These are phyloP conservation scores for Metschnikowia arizonensis DNA, from an alignment of 805 yeast genomes.

Conservation along the genomic window DNA sequence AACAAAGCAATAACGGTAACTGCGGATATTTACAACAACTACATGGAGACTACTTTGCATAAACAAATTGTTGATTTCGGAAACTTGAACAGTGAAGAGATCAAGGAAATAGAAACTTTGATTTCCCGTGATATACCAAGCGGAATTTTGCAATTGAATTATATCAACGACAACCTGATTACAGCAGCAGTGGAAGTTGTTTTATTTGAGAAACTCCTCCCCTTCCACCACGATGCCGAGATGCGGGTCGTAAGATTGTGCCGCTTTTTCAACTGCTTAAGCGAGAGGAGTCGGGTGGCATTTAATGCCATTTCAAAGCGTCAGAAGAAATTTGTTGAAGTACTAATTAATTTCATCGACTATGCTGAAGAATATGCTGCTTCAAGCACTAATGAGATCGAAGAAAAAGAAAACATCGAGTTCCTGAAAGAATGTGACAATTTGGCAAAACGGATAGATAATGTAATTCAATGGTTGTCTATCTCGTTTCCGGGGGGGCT, in stretches of 20 bases:
- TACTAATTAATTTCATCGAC: constrained; percentile 45
- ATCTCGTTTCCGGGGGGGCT: constrained; percentile 51
- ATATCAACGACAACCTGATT: constrained; percentile 66
- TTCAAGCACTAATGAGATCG: constrained; percentile 19
- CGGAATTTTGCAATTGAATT: constrained; percentile 58
- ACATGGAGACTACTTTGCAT: constrained; percentile 23
- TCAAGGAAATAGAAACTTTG: constrained; percentile 25
- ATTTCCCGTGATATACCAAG: constrained; percentile 56
- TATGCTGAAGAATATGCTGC: constrained; percentile 41
- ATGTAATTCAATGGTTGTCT: constrained; percentile 59
- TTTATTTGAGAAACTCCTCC: constrained; percentile 57
- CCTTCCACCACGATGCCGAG: constrained; percentile 42
- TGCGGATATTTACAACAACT: constrained; percentile 55
- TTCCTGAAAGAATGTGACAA: constrained; percentile 7
- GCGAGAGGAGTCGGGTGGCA: constrained; percentile 56
- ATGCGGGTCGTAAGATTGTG: constrained; percentile 54
- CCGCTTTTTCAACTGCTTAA: constrained; percentile 44
- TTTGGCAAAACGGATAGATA: constrained; percentile 40
- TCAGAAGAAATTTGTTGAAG: constrained; percentile 58
- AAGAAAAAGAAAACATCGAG: constrained; percentile 18
- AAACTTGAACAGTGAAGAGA: constrained; percentile 20
- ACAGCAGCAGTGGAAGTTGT: constrained; percentile 61
- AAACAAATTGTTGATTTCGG: constrained; percentile 31
- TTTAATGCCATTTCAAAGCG: constrained; percentile 67
- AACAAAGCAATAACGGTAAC: constrained; percentile 48